phyloP scores from a whole-genome alignment of 2,329 filamentous ascomycete species.

The Trichothecium sympodiale region DNA sequence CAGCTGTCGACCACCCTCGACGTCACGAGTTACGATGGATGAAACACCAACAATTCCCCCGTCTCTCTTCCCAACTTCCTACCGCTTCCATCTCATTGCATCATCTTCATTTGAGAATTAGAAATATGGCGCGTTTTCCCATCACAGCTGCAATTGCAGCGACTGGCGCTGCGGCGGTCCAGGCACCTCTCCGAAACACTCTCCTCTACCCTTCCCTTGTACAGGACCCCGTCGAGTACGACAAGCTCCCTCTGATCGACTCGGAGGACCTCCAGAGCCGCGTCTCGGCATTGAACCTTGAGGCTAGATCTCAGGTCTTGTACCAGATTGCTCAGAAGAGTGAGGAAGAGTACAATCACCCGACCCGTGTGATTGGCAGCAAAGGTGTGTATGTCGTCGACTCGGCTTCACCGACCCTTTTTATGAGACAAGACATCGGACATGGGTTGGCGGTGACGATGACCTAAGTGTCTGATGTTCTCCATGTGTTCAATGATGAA shows the following conservation, averaged over 20 bases:
- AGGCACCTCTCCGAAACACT: constrained; percentile 6
- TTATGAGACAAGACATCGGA: too few species aligned
- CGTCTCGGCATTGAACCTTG: constrained; percentile 45
- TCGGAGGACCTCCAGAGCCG: constrained; percentile 43
- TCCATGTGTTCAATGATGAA: not conserved
- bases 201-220: not conserved
- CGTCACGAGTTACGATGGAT: too few species aligned
- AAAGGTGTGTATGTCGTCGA: constrained; percentile 38
- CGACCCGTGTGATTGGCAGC: constrained; percentile 61
- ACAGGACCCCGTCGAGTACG: constrained; percentile 4
- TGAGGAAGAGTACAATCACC: constrained; percentile 51
- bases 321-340: constrained; percentile 50
- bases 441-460: too few species aligned
- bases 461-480: too few species aligned
- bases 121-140: constrained; percentile 2
- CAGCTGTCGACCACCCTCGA: too few species aligned
- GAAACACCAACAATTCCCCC: too few species aligned
- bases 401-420: not conserved
- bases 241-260: constrained; percentile 31
- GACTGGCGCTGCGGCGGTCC: constrained; percentile 5
- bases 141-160: constrained; percentile 5
- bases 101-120: too few species aligned
- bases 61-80: too few species aligned
- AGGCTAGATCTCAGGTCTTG: constrained; percentile 48
- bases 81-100: too few species aligned